These are phyloP conservation scores for Leucoagaricus sp. DNA, from an alignment of 1,284 basidiomycete genomes.

Conservation along the genomic window DNA sequence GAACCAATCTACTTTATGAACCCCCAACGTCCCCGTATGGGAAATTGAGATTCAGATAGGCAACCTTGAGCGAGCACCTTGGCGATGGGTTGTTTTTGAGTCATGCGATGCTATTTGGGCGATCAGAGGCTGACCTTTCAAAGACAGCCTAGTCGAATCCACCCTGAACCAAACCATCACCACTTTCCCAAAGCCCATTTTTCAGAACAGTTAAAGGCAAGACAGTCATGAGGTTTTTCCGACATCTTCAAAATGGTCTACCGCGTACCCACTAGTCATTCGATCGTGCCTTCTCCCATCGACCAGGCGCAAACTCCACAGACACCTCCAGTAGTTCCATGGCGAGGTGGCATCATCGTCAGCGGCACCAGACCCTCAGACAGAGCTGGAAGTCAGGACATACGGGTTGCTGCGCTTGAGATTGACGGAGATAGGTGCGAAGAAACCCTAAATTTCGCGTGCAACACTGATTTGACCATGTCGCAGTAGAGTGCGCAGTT, in stretches of 20 bases:
- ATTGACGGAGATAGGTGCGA: conserved; percentile 68
- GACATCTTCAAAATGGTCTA: conserved; percentile 49
- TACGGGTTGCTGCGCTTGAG: conserved; percentile 62
- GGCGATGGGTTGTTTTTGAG: conserved; percentile 6
- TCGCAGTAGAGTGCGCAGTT: conserved; percentile 45
- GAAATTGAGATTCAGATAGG: conserved; percentile 3
- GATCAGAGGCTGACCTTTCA: conserved; percentile 7
- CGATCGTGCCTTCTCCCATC: conserved; percentile 53
- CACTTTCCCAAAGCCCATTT: conserved; percentile 8
- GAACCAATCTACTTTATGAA: conserved; percentile 3
- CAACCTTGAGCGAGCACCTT: conserved; percentile 3
- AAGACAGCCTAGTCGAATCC: not conserved
- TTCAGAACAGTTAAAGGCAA: conserved; percentile 37
- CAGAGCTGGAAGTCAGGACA: conserved; percentile 46
- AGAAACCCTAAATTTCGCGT: conserved; percentile 14
- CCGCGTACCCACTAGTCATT: conserved; percentile 60
- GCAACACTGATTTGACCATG: conserved; percentile 23
- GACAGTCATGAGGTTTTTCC: conserved; percentile 28
- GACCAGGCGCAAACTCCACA: conserved; percentile 33
- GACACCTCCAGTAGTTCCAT: conserved; percentile 41
- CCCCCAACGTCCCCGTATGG: conserved; percentile 10
- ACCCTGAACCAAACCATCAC: conserved; percentile 18
- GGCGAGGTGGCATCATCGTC: conserved; percentile 56
- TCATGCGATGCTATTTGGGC: conserved; percentile 2
- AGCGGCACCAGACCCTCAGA: conserved; percentile 46